Evolutionary conservation across 2,329 filamentous ascomycete species (phyloP), one percentile per base, ranked within the genome.

Genomic region (Aotearoamyces nothofagi): DNA sequence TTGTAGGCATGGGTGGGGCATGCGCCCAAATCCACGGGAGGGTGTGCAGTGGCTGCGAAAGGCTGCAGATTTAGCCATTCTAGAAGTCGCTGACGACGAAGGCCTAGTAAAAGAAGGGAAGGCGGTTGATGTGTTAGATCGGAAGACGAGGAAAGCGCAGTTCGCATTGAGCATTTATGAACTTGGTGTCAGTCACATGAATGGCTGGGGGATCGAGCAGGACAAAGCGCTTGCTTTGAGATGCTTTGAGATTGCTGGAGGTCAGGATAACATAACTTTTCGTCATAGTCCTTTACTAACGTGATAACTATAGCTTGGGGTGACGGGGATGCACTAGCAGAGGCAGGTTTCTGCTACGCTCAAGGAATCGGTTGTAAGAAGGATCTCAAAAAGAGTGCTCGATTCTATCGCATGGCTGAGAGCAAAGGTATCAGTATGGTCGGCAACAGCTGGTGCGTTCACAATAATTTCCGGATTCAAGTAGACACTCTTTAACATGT

Each of bases 141-240:
- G 71, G 41, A 90, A 86, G 53, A 78, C 81, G 5, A 76, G 84
- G 37, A 83, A 84, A 46, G 86, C 86, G 8, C 87, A 96, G 46
- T 93, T 96, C 51, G 90, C 87, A 1, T 63, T 96, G 24, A 90
- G 84, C 44, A 86, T 96, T 30, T 98, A 98, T 44, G 90, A 98
- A 56, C 64, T 98, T 14, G 90, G 90, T 3, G 84, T 94, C 15
- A 92, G 83, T 49, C 87, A 96, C 49, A 84, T 94, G 72, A 94
- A 98, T 44, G 90, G 90, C 4, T 98, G 90, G 90, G 90, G 90
- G 10, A 92, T 92, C 22, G 74, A 87, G 42, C 84, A 92, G 53
- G 90, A 98, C 49, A 92, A 90, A 51, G 57, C 69, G 4, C 65
- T 96, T 34, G 90, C 84, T 0, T 55, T 98, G 44, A 69, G 84